A percentile compares a stretch with the other conserved stretches of the same genome.
These are phyloP conservation scores for Cercis canadensis DNA, from an alignment of 306 rosid species.

Conservation along the genomic window DNA sequence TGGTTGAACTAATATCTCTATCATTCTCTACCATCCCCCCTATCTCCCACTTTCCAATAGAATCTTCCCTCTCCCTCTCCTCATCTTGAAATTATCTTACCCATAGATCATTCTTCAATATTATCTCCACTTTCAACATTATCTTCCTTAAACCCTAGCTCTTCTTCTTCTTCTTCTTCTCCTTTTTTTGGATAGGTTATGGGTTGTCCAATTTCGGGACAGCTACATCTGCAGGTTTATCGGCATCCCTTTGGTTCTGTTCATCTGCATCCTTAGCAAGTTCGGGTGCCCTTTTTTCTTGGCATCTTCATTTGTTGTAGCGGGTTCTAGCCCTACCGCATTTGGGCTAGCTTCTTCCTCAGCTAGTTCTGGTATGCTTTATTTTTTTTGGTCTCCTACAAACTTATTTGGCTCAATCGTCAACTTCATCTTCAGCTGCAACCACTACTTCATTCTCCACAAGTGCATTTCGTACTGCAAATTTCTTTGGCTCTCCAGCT, in stretches of 20 bases:
- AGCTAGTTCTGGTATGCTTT: background rate
- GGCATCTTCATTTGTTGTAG: slow-evolving; percentile 35
- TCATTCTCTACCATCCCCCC: too few species aligned
- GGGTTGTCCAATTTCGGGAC: slow-evolving; percentile 31
- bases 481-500: slow-evolving; percentile 33
- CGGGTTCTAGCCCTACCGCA: slow-evolving; percentile 3
- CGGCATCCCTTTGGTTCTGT: slow-evolving; percentile 27
- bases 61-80: too few species aligned
- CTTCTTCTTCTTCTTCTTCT: slow-evolving; percentile 42
- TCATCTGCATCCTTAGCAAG: background rate
- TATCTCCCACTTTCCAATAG: too few species aligned
- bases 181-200: slow-evolving; percentile 16
- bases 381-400: too few species aligned
- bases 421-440: slow-evolving; percentile 20
- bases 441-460: slow-evolving; percentile 30
- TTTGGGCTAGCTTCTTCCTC: slow-evolving; percentile 24
- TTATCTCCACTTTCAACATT: slow-evolving; percentile 1
- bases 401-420: too few species aligned
- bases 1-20: too few species aligned
- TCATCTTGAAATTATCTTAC: too few species aligned
- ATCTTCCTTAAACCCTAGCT: slow-evolving; percentile 47
- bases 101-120: too few species aligned
- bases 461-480: slow-evolving; percentile 25
- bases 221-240: slow-evolving; percentile 14
- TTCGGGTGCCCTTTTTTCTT: slow-evolving; percentile 23